Evolutionary conservation across 1,284 basidiomycete species (phyloP).

Genomic region (Puccinia hordei): DNA sequence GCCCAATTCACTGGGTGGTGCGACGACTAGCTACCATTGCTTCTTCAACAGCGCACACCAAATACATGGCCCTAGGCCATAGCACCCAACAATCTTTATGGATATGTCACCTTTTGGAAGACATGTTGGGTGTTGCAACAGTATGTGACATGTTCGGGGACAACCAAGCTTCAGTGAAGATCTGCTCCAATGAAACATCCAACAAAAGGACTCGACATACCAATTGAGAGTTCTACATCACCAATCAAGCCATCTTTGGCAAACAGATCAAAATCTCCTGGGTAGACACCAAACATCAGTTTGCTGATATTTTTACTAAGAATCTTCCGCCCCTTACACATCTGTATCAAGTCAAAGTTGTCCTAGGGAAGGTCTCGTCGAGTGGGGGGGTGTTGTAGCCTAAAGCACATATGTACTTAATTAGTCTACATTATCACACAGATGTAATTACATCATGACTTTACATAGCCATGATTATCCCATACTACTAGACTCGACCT

Average conservation of each 20-base stretch:
- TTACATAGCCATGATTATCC: too few relatives aligned
- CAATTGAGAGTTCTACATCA: background rate
- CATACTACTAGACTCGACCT: too few relatives aligned
- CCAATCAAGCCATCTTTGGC: background rate
- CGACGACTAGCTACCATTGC: too few relatives aligned
- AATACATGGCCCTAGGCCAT: too few relatives aligned
- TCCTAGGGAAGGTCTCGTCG: background rate
- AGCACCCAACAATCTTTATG: background rate
- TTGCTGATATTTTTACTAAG: background rate
- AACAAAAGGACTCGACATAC: background rate
- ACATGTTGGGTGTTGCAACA: background rate
- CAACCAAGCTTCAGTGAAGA: background rate
- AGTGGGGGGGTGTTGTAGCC: too few relatives aligned
- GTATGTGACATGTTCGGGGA: background rate
- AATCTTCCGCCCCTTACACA: background rate
- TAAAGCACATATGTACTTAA: too few relatives aligned
- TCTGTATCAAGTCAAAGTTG: background rate
- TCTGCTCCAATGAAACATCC: background rate
- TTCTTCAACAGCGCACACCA: too few relatives aligned
- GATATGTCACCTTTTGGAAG: background rate
- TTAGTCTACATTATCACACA: too few relatives aligned
- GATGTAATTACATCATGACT: too few relatives aligned
- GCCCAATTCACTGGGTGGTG: background rate
- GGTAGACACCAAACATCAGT: background rate
- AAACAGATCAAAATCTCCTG: background rate